Evolutionary conservation across 805 yeast genomes (phyloP).

Genomic region (Saccharomycopsis olivae): DNA sequence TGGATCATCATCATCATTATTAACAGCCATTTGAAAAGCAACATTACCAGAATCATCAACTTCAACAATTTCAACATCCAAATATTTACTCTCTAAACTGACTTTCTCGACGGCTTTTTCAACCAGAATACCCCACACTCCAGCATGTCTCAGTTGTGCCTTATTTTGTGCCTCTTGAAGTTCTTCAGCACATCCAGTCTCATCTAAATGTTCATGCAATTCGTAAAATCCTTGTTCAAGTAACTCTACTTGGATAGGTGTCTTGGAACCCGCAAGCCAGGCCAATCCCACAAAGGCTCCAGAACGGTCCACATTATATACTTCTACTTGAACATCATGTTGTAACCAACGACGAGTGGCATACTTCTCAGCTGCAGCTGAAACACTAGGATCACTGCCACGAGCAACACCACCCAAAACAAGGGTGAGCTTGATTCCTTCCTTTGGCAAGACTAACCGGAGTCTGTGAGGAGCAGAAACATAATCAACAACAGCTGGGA

Average conservation of each 20-base stretch:
- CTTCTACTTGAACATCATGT: constrained; percentile 61
- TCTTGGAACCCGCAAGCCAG: constrained; percentile 37
- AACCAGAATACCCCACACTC: constrained; percentile 50
- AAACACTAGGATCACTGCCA: constrained; percentile 26
- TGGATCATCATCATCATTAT: constrained; percentile 28
- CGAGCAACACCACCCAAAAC: constrained; percentile 64
- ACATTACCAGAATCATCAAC: constrained; percentile 32
- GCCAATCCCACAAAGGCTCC: constrained; percentile 77
- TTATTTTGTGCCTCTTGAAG: constrained; percentile 50
- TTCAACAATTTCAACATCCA: constrained; percentile 46
- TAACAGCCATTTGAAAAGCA: constrained; percentile 35
- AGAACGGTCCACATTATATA: constrained; percentile 59
- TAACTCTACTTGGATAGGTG: constrained; percentile 49
- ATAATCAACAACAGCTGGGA: constrained; percentile 63
- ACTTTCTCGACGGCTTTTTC: constrained; percentile 11
- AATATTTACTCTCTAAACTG: constrained; percentile 29
- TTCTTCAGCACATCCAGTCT: constrained; percentile 43
- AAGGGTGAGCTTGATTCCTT: constrained; percentile 55
- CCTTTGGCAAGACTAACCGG: constrained; percentile 57
- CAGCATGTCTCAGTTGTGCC: constrained; percentile 46
- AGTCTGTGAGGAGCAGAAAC: constrained; percentile 61
- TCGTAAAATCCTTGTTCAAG: constrained; percentile 54
- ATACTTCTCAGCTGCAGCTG: constrained; percentile 43
- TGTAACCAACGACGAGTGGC: constrained; percentile 50
- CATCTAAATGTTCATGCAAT: constrained; percentile 54